phyloP scores from a whole-genome alignment of 345 rosid species.

The Syzygium oleosum region DNA sequence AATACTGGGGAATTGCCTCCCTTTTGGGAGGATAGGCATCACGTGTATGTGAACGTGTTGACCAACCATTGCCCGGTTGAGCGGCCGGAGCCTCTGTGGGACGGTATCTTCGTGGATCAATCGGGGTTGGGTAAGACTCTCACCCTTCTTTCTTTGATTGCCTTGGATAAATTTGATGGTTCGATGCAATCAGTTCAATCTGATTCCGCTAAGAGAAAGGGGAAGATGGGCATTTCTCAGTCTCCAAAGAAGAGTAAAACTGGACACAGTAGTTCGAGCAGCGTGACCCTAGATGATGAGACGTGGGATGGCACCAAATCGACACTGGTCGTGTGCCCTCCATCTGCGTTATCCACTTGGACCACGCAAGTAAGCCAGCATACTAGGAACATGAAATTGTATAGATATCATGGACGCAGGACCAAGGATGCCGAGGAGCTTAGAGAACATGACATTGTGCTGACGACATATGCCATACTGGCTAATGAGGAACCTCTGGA shows the following conservation, averaged over 20 bases:
- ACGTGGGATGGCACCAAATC: constrained; percentile 12
- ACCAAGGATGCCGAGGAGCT: constrained; percentile 56
- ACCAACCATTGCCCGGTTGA: constrained; percentile 1
- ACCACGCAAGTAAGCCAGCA: constrained; percentile 66
- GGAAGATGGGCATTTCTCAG: constrained; percentile 31
- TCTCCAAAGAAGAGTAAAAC: constrained; percentile 23
- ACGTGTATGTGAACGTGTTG: constrained; percentile 44
- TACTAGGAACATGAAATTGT: constrained; percentile 52
- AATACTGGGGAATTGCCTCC: constrained; percentile 61
- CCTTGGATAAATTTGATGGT: constrained; percentile 44
- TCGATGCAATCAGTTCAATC: not conserved
- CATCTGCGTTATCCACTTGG: constrained; percentile 74
- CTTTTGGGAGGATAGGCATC: constrained; percentile 77
- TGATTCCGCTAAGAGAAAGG: constrained; percentile 17
- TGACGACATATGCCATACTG: constrained; percentile 65
- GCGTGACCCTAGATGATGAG: constrained; percentile 2
- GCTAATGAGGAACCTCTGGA: constrained; percentile 43
- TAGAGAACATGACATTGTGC: constrained; percentile 51
- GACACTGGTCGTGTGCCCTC: constrained; percentile 78
- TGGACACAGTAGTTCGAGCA: not conserved
- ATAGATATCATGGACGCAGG: constrained; percentile 63
- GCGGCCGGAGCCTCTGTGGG: constrained; percentile 56
- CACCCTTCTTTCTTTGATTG: constrained; percentile 70
- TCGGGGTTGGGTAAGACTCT: constrained; percentile 91
- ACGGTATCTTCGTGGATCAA: constrained; percentile 79